A percentile compares a stretch with the other conserved stretches of the same genome.
Conservation (phyloP, 2,329 filamentous ascomycete species). For the Thelonectria rubi region DNA sequence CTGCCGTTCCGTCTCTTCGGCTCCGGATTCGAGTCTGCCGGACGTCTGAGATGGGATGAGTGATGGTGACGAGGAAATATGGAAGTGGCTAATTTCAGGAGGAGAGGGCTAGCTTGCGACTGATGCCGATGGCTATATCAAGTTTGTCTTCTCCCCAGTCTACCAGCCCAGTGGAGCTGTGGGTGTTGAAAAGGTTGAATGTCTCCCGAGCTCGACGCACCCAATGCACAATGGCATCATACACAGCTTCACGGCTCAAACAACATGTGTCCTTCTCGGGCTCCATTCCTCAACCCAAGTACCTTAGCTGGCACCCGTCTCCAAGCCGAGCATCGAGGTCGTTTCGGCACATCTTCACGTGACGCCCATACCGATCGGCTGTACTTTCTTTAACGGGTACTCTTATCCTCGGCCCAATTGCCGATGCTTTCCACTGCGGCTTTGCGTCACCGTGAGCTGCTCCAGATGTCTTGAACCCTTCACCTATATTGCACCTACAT, state of each 20-base stretch:
- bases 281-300: no score
- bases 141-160: neutral
- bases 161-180: slow-evolving; percentile 4
- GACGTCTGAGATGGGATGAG: no score
- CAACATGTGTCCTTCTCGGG: neutral
- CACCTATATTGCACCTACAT: neutral
- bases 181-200: slow-evolving; percentile 1
- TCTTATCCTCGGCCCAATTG: slow-evolving; percentile 42
- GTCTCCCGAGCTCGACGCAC: neutral
- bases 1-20: neutral
- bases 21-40: neutral
- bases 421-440: slow-evolving; percentile 34
- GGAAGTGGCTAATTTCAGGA: no score
- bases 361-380: slow-evolving; percentile 32
- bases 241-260: neutral
- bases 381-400: slow-evolving; percentile 32
- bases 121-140: neutral
- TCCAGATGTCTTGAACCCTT: neutral
- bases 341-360: slow-evolving; percentile 31
- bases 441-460: slow-evolving; percentile 39
- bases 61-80: no score
- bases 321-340: neutral
- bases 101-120: no score
- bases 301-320: no score
- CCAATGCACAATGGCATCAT: slow-evolving; percentile 7